A percentile compares a stretch with the other conserved stretches of the same genome.
Conservation (phyloP, 2,329 filamentous ascomycete genomes). For the Thielaviopsis punctulata region DNA sequence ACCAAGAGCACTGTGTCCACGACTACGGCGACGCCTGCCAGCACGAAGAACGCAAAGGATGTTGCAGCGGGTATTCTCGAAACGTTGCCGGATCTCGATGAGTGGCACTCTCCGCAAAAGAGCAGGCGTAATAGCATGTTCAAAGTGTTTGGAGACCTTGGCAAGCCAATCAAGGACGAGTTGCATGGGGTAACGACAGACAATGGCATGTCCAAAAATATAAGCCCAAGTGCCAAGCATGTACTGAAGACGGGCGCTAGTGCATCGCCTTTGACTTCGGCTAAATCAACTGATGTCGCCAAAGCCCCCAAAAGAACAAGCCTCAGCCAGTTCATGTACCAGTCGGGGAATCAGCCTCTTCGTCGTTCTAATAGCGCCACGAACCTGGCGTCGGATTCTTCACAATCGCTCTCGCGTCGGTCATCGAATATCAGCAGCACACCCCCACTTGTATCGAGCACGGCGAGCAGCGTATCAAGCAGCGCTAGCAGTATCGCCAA, state of each 20-base stretch:
- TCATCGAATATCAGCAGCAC: constrained; percentile 19
- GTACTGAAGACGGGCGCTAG: not conserved
- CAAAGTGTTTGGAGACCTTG: constrained; percentile 28
- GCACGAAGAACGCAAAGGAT: constrained; percentile 14
- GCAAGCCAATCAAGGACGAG: not conserved
- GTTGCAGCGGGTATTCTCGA: constrained; percentile 31
- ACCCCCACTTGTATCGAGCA: constrained; percentile 3
- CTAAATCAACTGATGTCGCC: not conserved
- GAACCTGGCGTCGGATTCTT: constrained; percentile 10
- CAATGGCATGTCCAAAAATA: not conserved
- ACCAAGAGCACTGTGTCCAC: constrained; percentile 13
- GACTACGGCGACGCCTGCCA: not conserved
- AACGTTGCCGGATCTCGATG: constrained; percentile 33
- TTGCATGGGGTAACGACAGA: not conserved
- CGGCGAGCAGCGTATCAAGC: not conserved
- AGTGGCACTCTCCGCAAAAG: constrained; percentile 25
- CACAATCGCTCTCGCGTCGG: constrained; percentile 18
- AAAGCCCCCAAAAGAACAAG: not conserved
- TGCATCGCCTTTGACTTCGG: not conserved
- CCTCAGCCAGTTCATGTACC: not conserved
- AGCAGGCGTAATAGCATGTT: constrained; percentile 20
- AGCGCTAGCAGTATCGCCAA: constrained; percentile 15
- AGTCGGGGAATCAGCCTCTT: not conserved
- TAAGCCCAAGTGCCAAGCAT: not conserved
- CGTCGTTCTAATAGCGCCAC: not conserved